Evolutionary conservation across 2,329 filamentous ascomycete genomes (phyloP), one percentile per base, ranked within the genome.

Genomic region (Alternaria novae-zelandiae): DNA sequence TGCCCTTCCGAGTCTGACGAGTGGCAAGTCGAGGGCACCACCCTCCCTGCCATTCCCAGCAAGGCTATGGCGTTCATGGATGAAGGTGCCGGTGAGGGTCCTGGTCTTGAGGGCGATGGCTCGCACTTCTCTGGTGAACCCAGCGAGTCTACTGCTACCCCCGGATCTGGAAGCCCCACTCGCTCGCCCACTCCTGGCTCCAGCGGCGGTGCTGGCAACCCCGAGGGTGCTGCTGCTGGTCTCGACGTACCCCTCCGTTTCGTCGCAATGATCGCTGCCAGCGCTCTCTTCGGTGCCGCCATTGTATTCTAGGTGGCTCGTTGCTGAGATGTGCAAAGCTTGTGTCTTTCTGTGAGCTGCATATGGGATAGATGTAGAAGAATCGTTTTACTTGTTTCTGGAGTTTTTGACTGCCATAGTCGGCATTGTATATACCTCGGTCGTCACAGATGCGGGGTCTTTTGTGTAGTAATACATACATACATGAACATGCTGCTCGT

Each of bases 41-140:
- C 82, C 56, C 84, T 90, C 12, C 88, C 88, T 47, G 82, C 85
- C 45, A 88, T 90, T 36, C 88, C 88, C 28, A 73, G 78, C 11
- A 82, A 81, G 10, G 88, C 88, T 12, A 78, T 82, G 76, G 81
- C 84, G 74, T 90, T 83, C 81, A 78, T 90, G 83, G 82, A 79
- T 47, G 71, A 83, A 1, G 88, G 88, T 68, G 87, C 88, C 54
- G 88, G 88, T 46, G 82, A 79, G 28, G 87, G 84, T 5, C 80
- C 82, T 20, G 88, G 88, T 72, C 86, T 90, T 65, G 62, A 63
- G 6, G 88, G 87, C 44, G 63, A 79, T 64, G 87, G 75, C 11
- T 75, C 71, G 9, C 77, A 79, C 66, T 78, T 76, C 47, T 69
- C 72, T 43, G 75, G 75, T 15, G 68, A 74, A 63, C 32, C 74